A percentile compares a stretch with the other conserved stretches of the same genome.
Evolutionary conservation across 2,329 filamentous ascomycete species (phyloP).

Genomic region (Byssoonygena ceratinophila): DNA sequence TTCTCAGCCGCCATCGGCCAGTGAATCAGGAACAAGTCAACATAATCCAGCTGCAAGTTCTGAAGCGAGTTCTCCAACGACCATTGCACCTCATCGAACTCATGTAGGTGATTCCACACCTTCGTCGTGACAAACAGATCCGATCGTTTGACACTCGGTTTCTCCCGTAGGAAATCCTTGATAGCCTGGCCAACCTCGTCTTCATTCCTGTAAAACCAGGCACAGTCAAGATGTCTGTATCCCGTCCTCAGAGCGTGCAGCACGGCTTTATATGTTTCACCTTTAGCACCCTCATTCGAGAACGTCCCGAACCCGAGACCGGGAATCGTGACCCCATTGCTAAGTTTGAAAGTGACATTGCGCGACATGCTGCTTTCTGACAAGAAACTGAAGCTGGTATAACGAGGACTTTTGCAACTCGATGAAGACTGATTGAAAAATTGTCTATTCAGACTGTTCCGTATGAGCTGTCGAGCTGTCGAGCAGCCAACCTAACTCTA

Average conservation of each 20-base stretch:
- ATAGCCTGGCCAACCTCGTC: conserved; percentile 44
- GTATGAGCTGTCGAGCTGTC: too few species aligned
- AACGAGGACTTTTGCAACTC: too few species aligned
- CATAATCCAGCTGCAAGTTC: conserved; percentile 58
- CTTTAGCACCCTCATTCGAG: conserved; percentile 51
- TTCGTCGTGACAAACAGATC: conserved; percentile 45
- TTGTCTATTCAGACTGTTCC: too few species aligned
- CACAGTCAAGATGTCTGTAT: conserved; percentile 48
- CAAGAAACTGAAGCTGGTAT: not conserved
- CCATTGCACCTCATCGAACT: conserved; percentile 38
- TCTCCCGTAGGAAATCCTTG: conserved; percentile 45
- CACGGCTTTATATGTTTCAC: conserved; percentile 48
- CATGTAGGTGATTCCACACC: conserved; percentile 45
- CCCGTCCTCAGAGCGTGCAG: conserved; percentile 42
- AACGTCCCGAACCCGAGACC: conserved; percentile 55
- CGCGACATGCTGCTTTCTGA: conserved; percentile 42
- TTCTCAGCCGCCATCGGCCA: conserved; percentile 44
- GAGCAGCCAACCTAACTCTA: too few species aligned
- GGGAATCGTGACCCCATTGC: conserved; percentile 51
- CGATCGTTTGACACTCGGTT: conserved; percentile 38
- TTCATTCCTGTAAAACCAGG: conserved; percentile 47
- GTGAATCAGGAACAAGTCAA: conserved; percentile 57
- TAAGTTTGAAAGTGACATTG: conserved; percentile 43
- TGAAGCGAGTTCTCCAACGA: conserved; percentile 51
- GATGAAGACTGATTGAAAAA: too few species aligned